Evolutionary conservation across 805 yeast genomes (phyloP).

Genomic region (Candida pini): DNA sequence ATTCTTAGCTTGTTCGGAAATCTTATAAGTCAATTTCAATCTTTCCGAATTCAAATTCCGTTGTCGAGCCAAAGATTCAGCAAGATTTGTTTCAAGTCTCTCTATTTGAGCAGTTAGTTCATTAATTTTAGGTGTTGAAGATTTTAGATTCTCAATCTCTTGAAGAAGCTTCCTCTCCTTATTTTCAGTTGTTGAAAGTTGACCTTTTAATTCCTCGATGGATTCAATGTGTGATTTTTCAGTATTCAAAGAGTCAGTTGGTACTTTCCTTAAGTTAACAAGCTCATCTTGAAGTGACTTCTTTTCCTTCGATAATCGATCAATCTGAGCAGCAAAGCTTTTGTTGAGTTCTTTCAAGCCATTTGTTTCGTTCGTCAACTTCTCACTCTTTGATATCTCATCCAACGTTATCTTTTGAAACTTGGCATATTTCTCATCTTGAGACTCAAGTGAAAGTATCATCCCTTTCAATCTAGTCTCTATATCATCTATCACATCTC

Average conservation of each 20-base stretch:
- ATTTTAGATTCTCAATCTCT: not conserved
- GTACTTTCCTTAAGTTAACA: no score
- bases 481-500: constrained; percentile 14
- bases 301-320: no score
- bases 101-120: constrained; percentile 3
- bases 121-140: not conserved
- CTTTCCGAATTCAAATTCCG: constrained; percentile 13
- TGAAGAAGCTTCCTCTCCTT: not conserved
- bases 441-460: no score
- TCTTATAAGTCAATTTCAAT: constrained; percentile 29
- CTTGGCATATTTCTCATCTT: no score
- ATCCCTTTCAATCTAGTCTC: constrained; percentile 22
- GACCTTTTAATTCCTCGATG: constrained; percentile 7
- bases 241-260: no score
- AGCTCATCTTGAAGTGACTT: no score
- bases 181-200: constrained; percentile 13
- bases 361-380: no score
- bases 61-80: constrained; percentile 11
- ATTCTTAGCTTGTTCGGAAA: constrained; percentile 30
- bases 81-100: constrained; percentile 5
- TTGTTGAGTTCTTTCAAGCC: no score
- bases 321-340: no score
- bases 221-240: no score
- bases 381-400: no score
- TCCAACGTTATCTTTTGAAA: no score